phyloP scores from a whole-genome alignment of 805 yeast genomes.

The Candida patagonica region DNA sequence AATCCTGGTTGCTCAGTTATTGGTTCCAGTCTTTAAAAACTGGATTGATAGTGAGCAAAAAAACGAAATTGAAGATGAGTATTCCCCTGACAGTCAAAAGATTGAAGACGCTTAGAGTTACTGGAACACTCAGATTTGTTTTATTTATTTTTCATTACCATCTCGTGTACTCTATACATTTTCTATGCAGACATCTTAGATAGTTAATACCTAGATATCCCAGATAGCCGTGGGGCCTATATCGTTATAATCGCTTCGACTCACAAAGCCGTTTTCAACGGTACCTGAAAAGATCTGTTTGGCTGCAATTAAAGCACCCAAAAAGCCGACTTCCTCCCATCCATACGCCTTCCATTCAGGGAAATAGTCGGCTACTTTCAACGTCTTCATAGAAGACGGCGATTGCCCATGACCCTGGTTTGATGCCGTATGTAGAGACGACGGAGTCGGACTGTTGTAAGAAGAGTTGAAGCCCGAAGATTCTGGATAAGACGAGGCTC shows the following conservation, averaged over 20 bases:
- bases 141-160: not conserved
- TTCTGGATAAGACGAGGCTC: constrained; percentile 29
- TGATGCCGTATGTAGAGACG: constrained; percentile 9
- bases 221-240: constrained; percentile 78
- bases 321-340: constrained; percentile 64
- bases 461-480: constrained; percentile 28
- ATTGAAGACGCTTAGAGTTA: no score
- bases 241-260: constrained; percentile 62
- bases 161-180: no score
- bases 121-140: no score
- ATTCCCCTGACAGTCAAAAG: not conserved
- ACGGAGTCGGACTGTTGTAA: constrained; percentile 7
- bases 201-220: constrained; percentile 34
- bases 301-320: constrained; percentile 83
- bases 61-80: not conserved
- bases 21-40: constrained; percentile 54
- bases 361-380: constrained; percentile 81
- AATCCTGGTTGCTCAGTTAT: constrained; percentile 68
- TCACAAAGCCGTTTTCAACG: constrained; percentile 53
- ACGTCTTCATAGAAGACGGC: constrained; percentile 62
- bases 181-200: not conserved
- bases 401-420: constrained; percentile 47
- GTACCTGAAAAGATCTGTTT: constrained; percentile 70
- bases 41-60: constrained; percentile 38
- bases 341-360: constrained; percentile 86